These are phyloP conservation scores for Linnemannia schmuckeri DNA, from an alignment of 192 early-diverging fungal species.

Conservation along the genomic window DNA sequence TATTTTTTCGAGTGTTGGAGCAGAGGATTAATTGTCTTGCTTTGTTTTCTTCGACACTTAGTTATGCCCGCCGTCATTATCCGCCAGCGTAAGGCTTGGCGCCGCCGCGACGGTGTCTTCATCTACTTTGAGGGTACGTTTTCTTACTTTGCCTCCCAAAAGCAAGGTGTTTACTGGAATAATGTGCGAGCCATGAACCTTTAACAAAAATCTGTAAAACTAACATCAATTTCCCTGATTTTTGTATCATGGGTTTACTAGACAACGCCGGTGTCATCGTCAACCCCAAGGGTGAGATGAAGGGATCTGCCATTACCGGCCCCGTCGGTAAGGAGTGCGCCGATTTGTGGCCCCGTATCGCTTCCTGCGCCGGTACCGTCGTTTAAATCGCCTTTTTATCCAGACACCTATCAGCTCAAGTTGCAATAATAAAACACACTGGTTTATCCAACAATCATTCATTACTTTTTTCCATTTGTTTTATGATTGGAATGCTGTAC, in stretches of 20 bases:
- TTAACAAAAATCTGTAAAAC: not conserved
- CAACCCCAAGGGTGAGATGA: slow-evolving; percentile 99
- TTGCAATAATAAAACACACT: slow-evolving; percentile 52
- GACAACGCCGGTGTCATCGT: slow-evolving; percentile 99
- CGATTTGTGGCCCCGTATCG: slow-evolving; percentile 99
- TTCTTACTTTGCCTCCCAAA: not conserved
- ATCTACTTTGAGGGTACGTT: slow-evolving; percentile 92
- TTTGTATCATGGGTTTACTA: slow-evolving; percentile 23
- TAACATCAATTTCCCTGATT: slow-evolving; percentile 1
- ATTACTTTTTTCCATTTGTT: not conserved
- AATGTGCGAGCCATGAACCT: not conserved
- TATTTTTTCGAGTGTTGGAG: not conserved
- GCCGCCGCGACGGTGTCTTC: slow-evolving; percentile 98
- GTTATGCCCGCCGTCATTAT: slow-evolving; percentile 99
- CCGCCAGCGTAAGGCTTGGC: slow-evolving; percentile 99
- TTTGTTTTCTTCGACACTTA: slow-evolving; percentile 38
- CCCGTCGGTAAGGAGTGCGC: slow-evolving; percentile 99
- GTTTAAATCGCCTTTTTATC: slow-evolving; percentile 56
- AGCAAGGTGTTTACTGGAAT: not conserved
- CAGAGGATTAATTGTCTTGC: no score
- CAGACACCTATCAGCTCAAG: slow-evolving; percentile 48
- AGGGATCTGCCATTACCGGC: slow-evolving; percentile 99
- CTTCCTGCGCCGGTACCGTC: slow-evolving; percentile 89
- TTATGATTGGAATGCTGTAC: not conserved
- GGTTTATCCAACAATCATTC: slow-evolving; percentile 25